Base-by-base conservation (phyloP, 192 early-diverging fungal species). In the Chytriomyces sp. region DNA sequence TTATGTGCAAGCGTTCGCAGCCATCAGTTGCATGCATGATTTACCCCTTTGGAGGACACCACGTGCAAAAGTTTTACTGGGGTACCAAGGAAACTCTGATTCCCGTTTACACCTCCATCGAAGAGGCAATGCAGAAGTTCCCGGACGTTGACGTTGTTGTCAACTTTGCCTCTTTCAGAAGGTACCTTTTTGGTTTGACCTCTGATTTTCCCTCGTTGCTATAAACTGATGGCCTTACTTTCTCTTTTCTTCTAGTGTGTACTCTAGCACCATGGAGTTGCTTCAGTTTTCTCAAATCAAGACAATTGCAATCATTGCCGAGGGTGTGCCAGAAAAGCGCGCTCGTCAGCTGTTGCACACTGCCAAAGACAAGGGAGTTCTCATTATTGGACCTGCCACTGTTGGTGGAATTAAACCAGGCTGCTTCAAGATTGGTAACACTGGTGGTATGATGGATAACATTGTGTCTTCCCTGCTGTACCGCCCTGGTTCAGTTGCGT, bases 371-470 rank as follows among this genome's bases (percentile, higher is more conserved):
- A 90, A 90, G 46, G 83, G 89, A 24, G 93, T 99, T 9, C 84
- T 96, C 62, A 90, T 99, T 53, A 96, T 99, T 80, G 97, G 97
- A 63, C 97, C 97, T 45, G 97, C 97, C 49, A 99, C 97, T 57
- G 97, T 99, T 60, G 97, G 97, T 83, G 97, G 97, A 71, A 99
- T 99, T 86, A 99, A 97, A 88, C 95, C 97, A 48, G 97, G 97
- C 0, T 97, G 96, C 86, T 99, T 96, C 92, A 99, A 99, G 92
- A 97, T 99, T 79, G 97, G 97, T 78, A 97, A 97, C 92, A 99
- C 97, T 61, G 97, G 97, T 82, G 97, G 97, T 75, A 99, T 99
- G 97, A 99, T 99, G 97, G 97, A 99, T 86, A 99, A 99, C 89
- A 97, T 99, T 86, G 95, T 96, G 6, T 86, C 95, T 18, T 97